A percentile compares a stretch with the other conserved stretches of the same genome.
These are phyloP conservation scores for Cladosporium sp. DNA, from an alignment of 2,329 filamentous ascomycete genomes.

Conservation along the genomic window DNA sequence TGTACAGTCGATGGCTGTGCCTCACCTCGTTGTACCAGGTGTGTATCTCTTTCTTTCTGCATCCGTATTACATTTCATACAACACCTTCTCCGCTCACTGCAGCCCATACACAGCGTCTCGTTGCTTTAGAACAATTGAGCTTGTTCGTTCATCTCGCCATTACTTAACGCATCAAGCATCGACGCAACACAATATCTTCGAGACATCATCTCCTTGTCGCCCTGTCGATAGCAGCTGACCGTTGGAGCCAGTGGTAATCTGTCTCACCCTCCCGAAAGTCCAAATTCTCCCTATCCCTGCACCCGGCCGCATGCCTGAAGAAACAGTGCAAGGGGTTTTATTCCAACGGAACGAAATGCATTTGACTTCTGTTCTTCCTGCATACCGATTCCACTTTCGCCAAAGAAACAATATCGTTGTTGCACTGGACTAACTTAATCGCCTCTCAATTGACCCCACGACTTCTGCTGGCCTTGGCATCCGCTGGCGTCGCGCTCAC, in stretches of 20 bases:
- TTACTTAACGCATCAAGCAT: neutral
- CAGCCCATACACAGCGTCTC: neutral
- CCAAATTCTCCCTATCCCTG: conserved; percentile 19
- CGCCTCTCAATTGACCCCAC: neutral
- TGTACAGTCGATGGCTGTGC: neutral
- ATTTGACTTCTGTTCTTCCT: neutral
- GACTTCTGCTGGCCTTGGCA: conserved; percentile 14
- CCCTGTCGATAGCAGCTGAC: conserved; percentile 13
- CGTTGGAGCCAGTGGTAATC: conserved; percentile 14
- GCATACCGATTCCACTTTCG: neutral
- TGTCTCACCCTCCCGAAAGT: conserved; percentile 14
- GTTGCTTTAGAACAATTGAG: neutral
- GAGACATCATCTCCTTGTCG: conserved; percentile 16
- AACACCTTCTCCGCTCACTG: neutral
- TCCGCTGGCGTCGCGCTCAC: conserved; percentile 12
- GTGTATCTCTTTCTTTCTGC: neutral
- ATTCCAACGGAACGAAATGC: conserved; percentile 1
- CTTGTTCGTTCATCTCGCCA: neutral
- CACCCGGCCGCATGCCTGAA: conserved; percentile 10
- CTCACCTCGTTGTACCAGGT: neutral
- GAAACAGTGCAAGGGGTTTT: conserved; percentile 12
- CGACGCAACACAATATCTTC: neutral
- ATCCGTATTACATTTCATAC: neutral
- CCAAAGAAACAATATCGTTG: neutral
- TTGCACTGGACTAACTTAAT: neutral